Conservation (phyloP, 208 protist genomes). For the Crithidia sp. region DNA sequence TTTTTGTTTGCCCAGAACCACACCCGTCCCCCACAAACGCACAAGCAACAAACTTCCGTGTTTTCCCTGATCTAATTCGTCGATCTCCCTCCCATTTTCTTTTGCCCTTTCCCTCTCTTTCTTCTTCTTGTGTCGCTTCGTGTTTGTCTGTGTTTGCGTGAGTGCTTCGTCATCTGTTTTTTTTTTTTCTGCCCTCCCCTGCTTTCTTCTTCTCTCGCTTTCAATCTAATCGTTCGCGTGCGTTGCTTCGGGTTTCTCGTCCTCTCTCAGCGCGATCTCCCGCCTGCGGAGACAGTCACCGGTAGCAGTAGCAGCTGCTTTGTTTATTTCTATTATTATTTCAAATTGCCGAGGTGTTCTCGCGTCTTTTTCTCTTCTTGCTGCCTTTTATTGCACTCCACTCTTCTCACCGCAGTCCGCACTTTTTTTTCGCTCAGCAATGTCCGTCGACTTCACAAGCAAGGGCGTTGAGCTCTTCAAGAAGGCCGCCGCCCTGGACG, state of each 20-base stretch:
- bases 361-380: not conserved
- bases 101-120: not conserved
- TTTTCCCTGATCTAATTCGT: conserved; percentile 17
- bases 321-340: no score
- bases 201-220: conserved; percentile 1
- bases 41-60: no score
- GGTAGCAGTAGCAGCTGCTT: no score
- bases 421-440: conserved; percentile 13
- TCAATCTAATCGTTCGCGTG: not conserved
- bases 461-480: conserved; percentile 95
- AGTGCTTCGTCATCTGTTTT: conserved; percentile 2
- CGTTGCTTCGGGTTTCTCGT: no score
- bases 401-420: no score
- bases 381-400: not conserved
- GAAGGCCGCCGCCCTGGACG: conserved; percentile 90
- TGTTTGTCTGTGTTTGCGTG: not conserved
- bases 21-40: no score
- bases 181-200: not conserved
- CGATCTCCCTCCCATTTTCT: not conserved
- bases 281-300: no score
- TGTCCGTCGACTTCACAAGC: conserved; percentile 94
- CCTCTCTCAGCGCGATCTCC: no score
- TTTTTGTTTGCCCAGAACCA: no score
- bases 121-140: conserved; percentile 5
- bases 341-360: not conserved